Evolutionary conservation across 768 basidiomycete genomes (phyloP), one percentile per base, ranked within the genome.

Genomic region (Russula sp.): DNA sequence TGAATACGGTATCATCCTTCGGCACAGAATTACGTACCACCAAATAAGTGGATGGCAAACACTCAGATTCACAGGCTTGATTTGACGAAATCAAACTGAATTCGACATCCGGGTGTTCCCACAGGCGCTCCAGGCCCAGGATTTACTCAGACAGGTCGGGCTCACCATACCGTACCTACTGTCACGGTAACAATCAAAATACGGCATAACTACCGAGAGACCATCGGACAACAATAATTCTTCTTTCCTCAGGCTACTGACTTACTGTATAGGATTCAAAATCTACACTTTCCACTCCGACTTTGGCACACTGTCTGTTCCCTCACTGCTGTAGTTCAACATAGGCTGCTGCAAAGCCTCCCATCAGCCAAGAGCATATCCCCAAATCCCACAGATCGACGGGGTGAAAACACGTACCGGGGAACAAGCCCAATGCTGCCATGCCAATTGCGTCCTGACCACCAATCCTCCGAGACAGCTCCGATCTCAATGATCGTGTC

Each of bases 391-490:
- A 2, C 18, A n/a, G 18, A 44, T 22, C 18, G 32, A 8, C 16
- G 22, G 40, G 37, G 31, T 3, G 4, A 27, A 35, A 64, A 32
- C 11, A 75, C 83, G 47, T 66, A 89, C 88, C 87, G 66, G 90
- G 88, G 82, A 91, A 91, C 69, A 90, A 75, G n/a, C n/a, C 22
- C 91, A 54, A 77, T 70, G 44, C 82, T 75, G 1, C 87, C 87
- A 59, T 77, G 71, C 37, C 71, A 52, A 67, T 83, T 81, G 68
- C 75, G 82, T 3, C 91, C 91, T 65, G 85, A 79, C 91, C 91
- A 94, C 92, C 91, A 94, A 68, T 91, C 91, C 18, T 92, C 91
- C 8, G 84, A 86, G 6, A 84, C 85, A 58, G 87, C 84, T 69
- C 91, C 89, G 57, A 97, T 89, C 59, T 87, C 79, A 16, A 77